Conservation (phyloP, 2,329 filamentous ascomycete genomes). For the Thielaviopsis populi region DNA sequence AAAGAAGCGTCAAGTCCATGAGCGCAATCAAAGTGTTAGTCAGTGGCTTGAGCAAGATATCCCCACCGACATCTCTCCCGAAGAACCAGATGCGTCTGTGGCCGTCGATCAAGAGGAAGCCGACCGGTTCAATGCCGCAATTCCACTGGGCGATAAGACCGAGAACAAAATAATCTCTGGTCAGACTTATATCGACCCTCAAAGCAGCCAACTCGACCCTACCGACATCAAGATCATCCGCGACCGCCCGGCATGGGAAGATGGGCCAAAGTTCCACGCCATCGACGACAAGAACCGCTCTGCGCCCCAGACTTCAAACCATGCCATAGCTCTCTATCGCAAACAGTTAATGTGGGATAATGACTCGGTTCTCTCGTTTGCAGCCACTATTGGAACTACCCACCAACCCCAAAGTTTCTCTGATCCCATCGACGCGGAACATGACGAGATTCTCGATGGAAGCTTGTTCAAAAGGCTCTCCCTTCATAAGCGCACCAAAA, state of each 20-base stretch:
- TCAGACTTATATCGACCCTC: constrained; percentile 34
- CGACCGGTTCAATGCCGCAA: constrained; percentile 17
- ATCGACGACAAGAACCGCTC: constrained; percentile 27
- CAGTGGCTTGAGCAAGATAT: constrained; percentile 30
- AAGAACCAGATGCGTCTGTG: neutral
- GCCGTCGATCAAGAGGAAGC: neutral
- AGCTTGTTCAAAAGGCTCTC: constrained; percentile 49
- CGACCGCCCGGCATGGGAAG: constrained; percentile 30
- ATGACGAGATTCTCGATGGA: constrained; percentile 39
- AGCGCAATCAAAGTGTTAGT: constrained; percentile 36
- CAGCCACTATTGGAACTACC: constrained; percentile 53
- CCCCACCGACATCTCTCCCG: neutral
- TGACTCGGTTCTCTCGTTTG: constrained; percentile 43
- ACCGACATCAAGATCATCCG: constrained; percentile 37
- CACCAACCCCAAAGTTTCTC: constrained; percentile 46
- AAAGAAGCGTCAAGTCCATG: constrained; percentile 27
- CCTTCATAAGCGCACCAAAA: constrained; percentile 30
- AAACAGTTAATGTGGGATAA: constrained; percentile 37
- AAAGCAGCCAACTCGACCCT: constrained; percentile 28
- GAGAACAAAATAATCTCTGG: constrained; percentile 35
- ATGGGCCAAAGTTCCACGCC: constrained; percentile 32
- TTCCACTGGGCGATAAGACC: constrained; percentile 33
- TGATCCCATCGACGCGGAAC: constrained; percentile 35
- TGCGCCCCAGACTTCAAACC: constrained; percentile 25
- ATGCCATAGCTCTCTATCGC: constrained; percentile 37